Base-by-base conservation (phyloP, 192 early-diverging fungal species). In the Rhizoclosmatium sp. region DNA sequence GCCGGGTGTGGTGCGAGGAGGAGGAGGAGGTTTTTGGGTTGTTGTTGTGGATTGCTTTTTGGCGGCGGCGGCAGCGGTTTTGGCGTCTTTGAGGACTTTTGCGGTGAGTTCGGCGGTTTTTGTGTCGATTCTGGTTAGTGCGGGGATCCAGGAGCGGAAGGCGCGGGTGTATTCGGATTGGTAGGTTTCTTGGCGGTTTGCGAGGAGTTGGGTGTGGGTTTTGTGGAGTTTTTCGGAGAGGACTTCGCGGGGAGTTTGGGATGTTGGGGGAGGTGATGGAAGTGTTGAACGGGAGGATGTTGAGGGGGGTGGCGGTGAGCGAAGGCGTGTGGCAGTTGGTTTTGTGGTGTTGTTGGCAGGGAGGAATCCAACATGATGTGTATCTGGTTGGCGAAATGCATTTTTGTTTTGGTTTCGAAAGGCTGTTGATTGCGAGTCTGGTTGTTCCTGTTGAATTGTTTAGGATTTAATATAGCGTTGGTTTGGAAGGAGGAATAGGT, bases 81-180 rank as follows among this genome's bases (percentile, higher is more conserved):
- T 40, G 19, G n/a, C 64, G 64, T 40, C 19, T 10, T 65, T 39
- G n/a, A n/a, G 64, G 7, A 14, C 64, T 40, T 16, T 23, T 65
- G 2, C 64, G 64, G n/a, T 40, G 21, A 16, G 64, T 39, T n/a
- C 31, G 31, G 31, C 31, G n/a, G 54, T 58, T 16, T 58, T n/a
- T 58, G 54, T n/a, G 12, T n/a, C 54, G 54, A 16, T 58, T n/a
- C n/a, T n/a, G 12, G 10, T 10, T 58, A 16, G 54, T 31, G 31
- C 31, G 16, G 62, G 62, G 14, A 14, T 68, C 66, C 69, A 56
- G 12, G 14, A 12, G n/a, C 54, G 69, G 51, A 71, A 71, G 23
- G 48, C 19, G 51, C 69, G 69, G 48, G 48, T 12, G 51, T 71
- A 78, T 45, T 78, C 77, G 2, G 67, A 70, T 49, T 70, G 65